These are phyloP conservation scores for Venturiaceae sp. DNA, from an alignment of 2,329 filamentous ascomycete genomes.

Conservation along the genomic window DNA sequence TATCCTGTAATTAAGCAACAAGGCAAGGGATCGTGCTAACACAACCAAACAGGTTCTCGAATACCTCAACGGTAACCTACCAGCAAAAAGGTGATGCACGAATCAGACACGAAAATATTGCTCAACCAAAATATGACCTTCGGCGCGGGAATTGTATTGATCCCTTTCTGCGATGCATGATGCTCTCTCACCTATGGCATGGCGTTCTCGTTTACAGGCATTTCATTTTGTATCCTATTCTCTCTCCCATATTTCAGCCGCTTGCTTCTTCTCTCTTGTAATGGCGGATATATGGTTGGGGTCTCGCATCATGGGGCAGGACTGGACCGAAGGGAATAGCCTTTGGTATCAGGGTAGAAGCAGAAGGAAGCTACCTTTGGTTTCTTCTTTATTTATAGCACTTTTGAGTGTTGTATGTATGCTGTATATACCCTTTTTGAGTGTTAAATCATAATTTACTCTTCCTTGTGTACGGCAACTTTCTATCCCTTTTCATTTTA, in stretches of 20 bases:
- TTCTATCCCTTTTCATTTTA: too few species aligned
- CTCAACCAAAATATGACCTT: background rate
- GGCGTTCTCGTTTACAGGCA: background rate
- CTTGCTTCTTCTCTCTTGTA: background rate
- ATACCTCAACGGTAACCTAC: background rate
- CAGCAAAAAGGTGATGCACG: background rate
- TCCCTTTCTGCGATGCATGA: background rate
- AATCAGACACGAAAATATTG: background rate
- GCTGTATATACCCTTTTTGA: background rate
- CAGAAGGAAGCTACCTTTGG: too few species aligned
- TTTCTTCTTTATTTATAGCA: too few species aligned
- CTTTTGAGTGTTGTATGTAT: background rate
- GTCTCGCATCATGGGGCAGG: too few species aligned
- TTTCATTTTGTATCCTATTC: background rate
- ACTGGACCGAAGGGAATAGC: too few species aligned
- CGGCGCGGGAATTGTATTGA: background rate
- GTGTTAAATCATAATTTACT: background rate
- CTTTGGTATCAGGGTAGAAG: too few species aligned
- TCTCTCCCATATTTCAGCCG: too few species aligned
- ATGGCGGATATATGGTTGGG: background rate
- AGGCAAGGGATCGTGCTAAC: background rate
- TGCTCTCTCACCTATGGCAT: background rate
- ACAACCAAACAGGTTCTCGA: background rate
- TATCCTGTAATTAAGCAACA: background rate
- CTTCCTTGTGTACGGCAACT: too few species aligned